Conservation (phyloP, 2,329 filamentous ascomycete species). For the Stagonosporopsis rhizophila region DNA sequence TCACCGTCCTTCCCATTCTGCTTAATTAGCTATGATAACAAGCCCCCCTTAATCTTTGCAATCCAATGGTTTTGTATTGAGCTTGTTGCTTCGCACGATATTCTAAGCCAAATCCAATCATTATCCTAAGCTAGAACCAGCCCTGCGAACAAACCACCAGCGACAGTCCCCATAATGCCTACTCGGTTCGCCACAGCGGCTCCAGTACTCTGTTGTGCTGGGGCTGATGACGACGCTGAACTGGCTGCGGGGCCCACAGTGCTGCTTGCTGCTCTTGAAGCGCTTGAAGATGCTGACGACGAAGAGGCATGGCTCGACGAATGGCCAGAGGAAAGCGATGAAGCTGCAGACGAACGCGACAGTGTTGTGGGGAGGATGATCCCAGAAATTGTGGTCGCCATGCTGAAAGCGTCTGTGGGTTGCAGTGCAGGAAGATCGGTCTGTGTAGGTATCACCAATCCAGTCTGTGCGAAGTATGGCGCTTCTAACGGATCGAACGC, state of each 20-base stretch:
- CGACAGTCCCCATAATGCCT: slow-evolving; percentile 26
- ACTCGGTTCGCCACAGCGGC: slow-evolving; percentile 27
- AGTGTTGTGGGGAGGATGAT: slow-evolving; percentile 5
- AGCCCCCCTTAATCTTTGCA: no score
- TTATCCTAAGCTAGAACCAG: slow-evolving; percentile 22
- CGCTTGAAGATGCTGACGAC: slow-evolving; percentile 8
- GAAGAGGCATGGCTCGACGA: slow-evolving; percentile 6
- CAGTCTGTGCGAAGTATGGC: slow-evolving; percentile 27
- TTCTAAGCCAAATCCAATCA: neutral
- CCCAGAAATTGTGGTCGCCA: slow-evolving; percentile 14
- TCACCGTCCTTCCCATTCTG: no score
- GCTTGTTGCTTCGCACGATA: no score
- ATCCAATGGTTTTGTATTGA: no score
- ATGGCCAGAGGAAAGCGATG: slow-evolving; percentile 1
- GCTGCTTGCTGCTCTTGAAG: slow-evolving; percentile 10
- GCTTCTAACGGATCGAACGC: slow-evolving; percentile 29
- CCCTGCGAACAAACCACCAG: slow-evolving; percentile 32
- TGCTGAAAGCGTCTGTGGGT: slow-evolving; percentile 13
- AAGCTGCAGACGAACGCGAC: slow-evolving; percentile 1
- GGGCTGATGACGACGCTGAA: slow-evolving; percentile 19
- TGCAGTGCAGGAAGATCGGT: slow-evolving; percentile 16
- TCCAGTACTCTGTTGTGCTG: slow-evolving; percentile 25
- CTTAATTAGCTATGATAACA: no score
- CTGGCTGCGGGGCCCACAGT: slow-evolving; percentile 10
- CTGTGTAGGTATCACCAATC: slow-evolving; percentile 25